Conservation (phyloP, 805 yeast genomes). For the Kazachstania taianensis region DNA sequence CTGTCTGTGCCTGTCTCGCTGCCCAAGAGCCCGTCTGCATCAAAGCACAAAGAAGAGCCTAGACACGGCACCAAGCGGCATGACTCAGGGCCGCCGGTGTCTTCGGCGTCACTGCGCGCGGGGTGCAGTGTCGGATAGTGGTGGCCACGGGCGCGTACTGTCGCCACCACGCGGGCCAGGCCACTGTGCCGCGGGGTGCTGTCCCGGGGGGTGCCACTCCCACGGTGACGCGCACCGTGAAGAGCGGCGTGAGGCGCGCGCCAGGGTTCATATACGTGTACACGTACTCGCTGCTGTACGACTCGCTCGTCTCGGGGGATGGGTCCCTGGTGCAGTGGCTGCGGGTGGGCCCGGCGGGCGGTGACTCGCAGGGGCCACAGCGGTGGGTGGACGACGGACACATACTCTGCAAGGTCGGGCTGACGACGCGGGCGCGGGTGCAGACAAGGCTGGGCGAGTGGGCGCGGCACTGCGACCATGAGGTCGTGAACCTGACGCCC, state of each 20-base stretch:
- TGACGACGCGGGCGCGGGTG: slow-evolving; percentile 22
- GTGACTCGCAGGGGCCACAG: neutral
- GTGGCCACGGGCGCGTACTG: slow-evolving; percentile 2
- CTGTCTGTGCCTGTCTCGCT: too few relatives aligned
- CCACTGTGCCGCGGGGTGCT: too few relatives aligned
- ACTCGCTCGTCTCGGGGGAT: slow-evolving; percentile 4
- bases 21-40: too few relatives aligned
- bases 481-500: slow-evolving; percentile 21
- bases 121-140: slow-evolving; percentile 14
- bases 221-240: slow-evolving; percentile 7
- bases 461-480: slow-evolving; percentile 21
- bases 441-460: slow-evolving; percentile 21
- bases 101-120: slow-evolving; percentile 21
- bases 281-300: slow-evolving; percentile 18
- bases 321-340: slow-evolving; percentile 11
- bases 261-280: slow-evolving; percentile 23
- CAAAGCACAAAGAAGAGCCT: too few relatives aligned
- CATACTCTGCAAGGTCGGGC: slow-evolving; percentile 25
- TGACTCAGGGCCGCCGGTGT: too few relatives aligned
- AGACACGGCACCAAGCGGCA: too few relatives aligned
- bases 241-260: neutral
- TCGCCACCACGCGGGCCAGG: too few relatives aligned
- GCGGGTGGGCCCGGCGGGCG: slow-evolving; percentile 4
- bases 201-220: slow-evolving; percentile 14
- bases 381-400: slow-evolving; percentile 14